phyloP scores from a whole-genome alignment of 2,329 filamentous ascomycete species.

The Cladosporium oxysporum region DNA sequence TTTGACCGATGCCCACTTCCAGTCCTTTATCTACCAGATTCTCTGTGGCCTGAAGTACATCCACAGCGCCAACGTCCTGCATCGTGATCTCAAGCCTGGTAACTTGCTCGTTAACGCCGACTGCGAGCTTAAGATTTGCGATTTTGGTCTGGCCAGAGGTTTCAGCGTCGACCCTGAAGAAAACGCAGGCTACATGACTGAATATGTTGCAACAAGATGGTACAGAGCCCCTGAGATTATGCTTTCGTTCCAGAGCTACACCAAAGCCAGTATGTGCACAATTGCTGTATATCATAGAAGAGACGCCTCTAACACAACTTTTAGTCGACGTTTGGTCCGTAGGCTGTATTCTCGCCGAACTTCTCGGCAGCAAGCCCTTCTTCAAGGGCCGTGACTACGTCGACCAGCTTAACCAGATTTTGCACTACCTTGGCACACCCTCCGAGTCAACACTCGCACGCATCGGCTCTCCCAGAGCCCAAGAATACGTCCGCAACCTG shows the following conservation, averaged over 20 bases:
- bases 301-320: slow-evolving; percentile 19
- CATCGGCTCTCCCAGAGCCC: slow-evolving; percentile 91
- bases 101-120: slow-evolving; percentile 98
- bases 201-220: slow-evolving; percentile 98
- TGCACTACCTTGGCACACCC: slow-evolving; percentile 95
- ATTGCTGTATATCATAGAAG: neutral
- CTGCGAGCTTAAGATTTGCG: slow-evolving; percentile 98
- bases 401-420: slow-evolving; percentile 98
- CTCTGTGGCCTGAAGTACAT: slow-evolving; percentile 99
- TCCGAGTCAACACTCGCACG: slow-evolving; percentile 91
- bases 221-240: slow-evolving; percentile 99
- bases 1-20: slow-evolving; percentile 96
- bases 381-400: slow-evolving; percentile 99
- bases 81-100: slow-evolving; percentile 94
- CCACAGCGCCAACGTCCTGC: slow-evolving; percentile 95
- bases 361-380: slow-evolving; percentile 93
- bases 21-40: slow-evolving; percentile 99
- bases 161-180: slow-evolving; percentile 98
- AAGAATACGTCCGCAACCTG: slow-evolving; percentile 93
- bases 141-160: slow-evolving; percentile 93
- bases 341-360: slow-evolving; percentile 93
- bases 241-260: slow-evolving; percentile 99
- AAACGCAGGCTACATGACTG: slow-evolving; percentile 99
- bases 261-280: slow-evolving; percentile 88
- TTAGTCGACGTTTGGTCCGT: slow-evolving; percentile 98